Base-by-base conservation (phyloP, 2,329 filamentous ascomycete species). In the Botrytis squamosa region DNA sequence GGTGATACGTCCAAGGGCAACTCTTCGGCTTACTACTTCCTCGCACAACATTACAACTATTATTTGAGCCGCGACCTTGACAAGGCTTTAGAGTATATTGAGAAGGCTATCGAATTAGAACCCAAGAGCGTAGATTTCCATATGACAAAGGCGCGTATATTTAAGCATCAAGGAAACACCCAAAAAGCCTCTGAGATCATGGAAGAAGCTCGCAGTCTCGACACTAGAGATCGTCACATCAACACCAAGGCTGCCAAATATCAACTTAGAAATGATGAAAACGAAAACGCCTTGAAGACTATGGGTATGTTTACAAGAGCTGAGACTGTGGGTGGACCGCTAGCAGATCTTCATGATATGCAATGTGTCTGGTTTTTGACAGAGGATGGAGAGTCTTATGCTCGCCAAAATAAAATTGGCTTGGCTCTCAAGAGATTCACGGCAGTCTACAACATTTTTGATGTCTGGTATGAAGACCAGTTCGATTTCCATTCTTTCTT, bases 401-500 rank as follows among this genome's bases (percentile, higher is more conserved):
- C 93, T 73, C 91, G 96, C 69, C 92, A 94, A 81, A 91, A 91
- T 76, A 94, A 97, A 78, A 85, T 93, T 65, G 94, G 92, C 6
- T 87, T 98, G 74, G 95, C 97, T 0, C 86, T 99, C 71, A 99
- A 99, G 86, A 90, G 97, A 68, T 95, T 98, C 83, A 93, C 95
- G 77, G 87, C 93, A 36, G 89, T 99, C 73, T 91, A 92, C 82
- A 94, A 93, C 83, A 97, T 99, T 77, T 99, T 99, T 80, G 95
- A 98, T 77, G 90, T 94, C 33, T 99, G 96, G 96, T 92, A 97
- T 81, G 97, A 99, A 82, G 96, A 99, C 79, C 96, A 99, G 81
- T 98, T 98, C 80, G 96, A 99, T 82, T 99, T 99, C 86, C 97
- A 99, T 86, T 94, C 90, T 82, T 99, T 99, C 83, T 98, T 94